Evolutionary conservation across 805 yeast genomes (phyloP), one percentile per base, ranked within the genome.

Genomic region (Saccharomycopsis synnaedendra): DNA sequence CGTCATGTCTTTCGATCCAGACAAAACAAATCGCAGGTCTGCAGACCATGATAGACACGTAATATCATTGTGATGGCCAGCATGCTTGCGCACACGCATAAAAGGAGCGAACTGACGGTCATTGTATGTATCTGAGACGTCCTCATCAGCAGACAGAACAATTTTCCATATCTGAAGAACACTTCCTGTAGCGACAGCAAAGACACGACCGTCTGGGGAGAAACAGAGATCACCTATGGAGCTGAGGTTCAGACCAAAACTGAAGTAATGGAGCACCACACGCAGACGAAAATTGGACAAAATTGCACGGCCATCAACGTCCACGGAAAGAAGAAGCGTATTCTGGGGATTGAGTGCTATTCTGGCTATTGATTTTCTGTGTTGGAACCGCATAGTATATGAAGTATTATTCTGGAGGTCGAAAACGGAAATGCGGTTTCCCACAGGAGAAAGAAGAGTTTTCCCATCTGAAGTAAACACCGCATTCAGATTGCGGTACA

Each of bases 31-130:
- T 56, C 96, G 74, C 4, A 96, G 85, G 64, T 93, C 98, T 32
- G 71, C 72, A 1, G 97, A 86, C 97, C 97, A 93, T 3, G 85
- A 72, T 7, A 93, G 63, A 2, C 88, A 77, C 1, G 76, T 71
- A 29, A 93, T 77, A 56, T 86, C 94, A 44, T 80, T 80, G 61
- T 79, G 88, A 67, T 93, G 98, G 35, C 98, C 98, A 1, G 96
- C 87, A 58, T 88, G 88, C 5, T 85, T 76, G 58, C 95, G 71
- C 64, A 85, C 86, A 54, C 95, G 82, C 38, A 90, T 85, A 64
- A 93, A 93, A 10, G 98, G 98, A 0, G 96, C 93, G 71, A 93
- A 93, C 61, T 88, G 96, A 52, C 95, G 74, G 58, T 87, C 96
- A 57, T 85, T 93, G 5, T 78, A 67, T 29, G 71, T 68, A 5